Percentiles rank a stretch among this genome's conserved stretches.
These are phyloP conservation scores for Taphrina populina DNA, from an alignment of 1,139 yeast genomes.

Conservation along the genomic window DNA sequence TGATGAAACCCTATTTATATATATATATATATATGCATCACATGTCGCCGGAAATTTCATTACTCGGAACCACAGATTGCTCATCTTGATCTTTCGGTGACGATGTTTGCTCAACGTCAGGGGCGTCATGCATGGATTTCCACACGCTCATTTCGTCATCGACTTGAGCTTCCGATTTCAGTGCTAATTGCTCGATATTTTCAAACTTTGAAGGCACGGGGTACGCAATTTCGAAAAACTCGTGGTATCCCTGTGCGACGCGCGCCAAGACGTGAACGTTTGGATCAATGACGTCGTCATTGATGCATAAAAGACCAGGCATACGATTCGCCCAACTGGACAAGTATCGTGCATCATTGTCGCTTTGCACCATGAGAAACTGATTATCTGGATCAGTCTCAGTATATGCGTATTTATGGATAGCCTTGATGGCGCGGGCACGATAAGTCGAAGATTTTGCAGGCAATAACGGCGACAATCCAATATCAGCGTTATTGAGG, in stretches of 20 bases:
- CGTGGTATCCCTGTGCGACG: neutral
- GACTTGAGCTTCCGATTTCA: neutral
- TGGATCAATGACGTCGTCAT: conserved; percentile 4
- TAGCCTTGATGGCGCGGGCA: neutral
- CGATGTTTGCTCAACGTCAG: no score
- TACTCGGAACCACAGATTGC: no score
- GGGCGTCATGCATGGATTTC: no score
- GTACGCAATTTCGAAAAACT: neutral
- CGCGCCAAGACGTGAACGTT: neutral
- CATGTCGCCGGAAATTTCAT: no score
- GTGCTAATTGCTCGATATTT: neutral
- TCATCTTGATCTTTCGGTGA: no score
- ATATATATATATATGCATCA: no score
- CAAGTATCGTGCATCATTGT: neutral
- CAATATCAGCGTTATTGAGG: conserved; percentile 3
- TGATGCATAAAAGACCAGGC: conserved; percentile 3
- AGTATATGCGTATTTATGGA: conserved; percentile 5
- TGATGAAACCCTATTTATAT: no score
- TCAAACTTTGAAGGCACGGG: neutral
- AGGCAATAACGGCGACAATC: conserved; percentile 5
- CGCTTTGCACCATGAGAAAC: neutral
- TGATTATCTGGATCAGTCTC: neutral
- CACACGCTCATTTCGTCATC: neutral
- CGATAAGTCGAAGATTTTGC: neutral
- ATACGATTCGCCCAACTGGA: neutral